Evolutionary conservation across 805 yeast species (phyloP), one percentile per base, ranked within the genome.

Genomic region (Starmerella sp.): DNA sequence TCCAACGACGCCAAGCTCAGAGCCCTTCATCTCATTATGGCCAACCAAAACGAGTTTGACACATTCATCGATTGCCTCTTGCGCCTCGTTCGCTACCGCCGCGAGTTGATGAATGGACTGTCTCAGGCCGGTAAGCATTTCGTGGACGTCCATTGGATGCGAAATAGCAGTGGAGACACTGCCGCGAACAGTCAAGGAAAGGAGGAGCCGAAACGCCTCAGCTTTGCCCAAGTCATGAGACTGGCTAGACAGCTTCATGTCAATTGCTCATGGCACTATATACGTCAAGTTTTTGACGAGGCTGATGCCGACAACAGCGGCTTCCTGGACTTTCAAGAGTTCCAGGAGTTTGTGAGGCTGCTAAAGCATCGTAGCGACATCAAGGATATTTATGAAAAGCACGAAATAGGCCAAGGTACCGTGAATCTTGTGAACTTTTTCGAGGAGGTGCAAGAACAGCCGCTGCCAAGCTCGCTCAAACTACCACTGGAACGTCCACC

Each of bases 11-110:
- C 78, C 51, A 86, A 84, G 65, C 71, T 87, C 46, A 86, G 87
- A 62, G 85, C 90, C 0, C 67, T 93, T 52, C 96, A 91, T 69
- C 69, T 89, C 14, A 80, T 90, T 8, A 89, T 95, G 0, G 67
- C 76, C 0, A 70, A 75, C 8, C 71, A 69, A 48, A 68, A 67
- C 30, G 83, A 80, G 42, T 80, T 77, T 51, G 76, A 84, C 62
- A 57, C 76, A 60, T 73, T 87, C 65, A 64, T 82, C 35, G 63
- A 72, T 35, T 80, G 86, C 35, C 67, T 85, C 15, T 74, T 74
- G 45, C 75, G 78, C 39, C 68, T 89, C 13, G 77, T 79, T 1
- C 70, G 71, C 38, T 77, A 80, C 51, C 74, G 90, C 53, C 75
- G 78, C 49, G 84, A 79, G 53, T 66, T 86, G 48, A 79, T 81